Evolutionary conservation across 768 basidiomycete genomes (phyloP).

Genomic region (Boletales sp.): DNA sequence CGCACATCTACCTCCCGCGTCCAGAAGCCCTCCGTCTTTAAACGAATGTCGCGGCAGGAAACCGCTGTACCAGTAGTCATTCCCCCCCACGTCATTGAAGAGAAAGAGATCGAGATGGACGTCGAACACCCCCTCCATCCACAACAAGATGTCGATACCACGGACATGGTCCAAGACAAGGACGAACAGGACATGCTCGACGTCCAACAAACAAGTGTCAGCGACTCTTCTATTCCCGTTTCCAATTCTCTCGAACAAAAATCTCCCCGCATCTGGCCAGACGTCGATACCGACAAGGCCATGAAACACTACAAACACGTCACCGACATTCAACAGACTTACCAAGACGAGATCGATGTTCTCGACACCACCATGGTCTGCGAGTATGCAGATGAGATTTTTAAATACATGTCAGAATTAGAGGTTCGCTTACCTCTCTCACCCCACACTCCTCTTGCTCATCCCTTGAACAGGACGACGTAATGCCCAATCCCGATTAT

Average conservation of each 20-base stretch:
- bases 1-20: constrained; percentile 27
- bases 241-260: constrained; percentile 38
- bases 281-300: constrained; percentile 59
- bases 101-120: constrained; percentile 62
- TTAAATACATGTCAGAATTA: constrained; percentile 90
- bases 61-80: constrained; percentile 42
- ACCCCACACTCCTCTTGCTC: constrained; percentile 15
- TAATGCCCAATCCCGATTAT: constrained; percentile 91
- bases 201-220: constrained; percentile 38
- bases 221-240: constrained; percentile 43
- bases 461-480: constrained; percentile 52
- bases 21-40: constrained; percentile 34
- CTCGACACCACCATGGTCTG: constrained; percentile 91
- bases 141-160: constrained; percentile 36
- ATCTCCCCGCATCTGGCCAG: constrained; percentile 66
- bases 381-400: constrained; percentile 98
- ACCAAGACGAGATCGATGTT: constrained; percentile 69
- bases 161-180: constrained; percentile 41
- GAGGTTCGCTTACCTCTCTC: constrained; percentile 55
- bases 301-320: constrained; percentile 59
- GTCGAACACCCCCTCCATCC: constrained; percentile 32
- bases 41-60: constrained; percentile 40
- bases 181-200: constrained; percentile 67
- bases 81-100: constrained; percentile 38
- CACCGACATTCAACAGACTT: constrained; percentile 55